Evolutionary conservation across 2,329 filamentous ascomycete genomes (phyloP).

Genomic region (Diaporthe sp.): DNA sequence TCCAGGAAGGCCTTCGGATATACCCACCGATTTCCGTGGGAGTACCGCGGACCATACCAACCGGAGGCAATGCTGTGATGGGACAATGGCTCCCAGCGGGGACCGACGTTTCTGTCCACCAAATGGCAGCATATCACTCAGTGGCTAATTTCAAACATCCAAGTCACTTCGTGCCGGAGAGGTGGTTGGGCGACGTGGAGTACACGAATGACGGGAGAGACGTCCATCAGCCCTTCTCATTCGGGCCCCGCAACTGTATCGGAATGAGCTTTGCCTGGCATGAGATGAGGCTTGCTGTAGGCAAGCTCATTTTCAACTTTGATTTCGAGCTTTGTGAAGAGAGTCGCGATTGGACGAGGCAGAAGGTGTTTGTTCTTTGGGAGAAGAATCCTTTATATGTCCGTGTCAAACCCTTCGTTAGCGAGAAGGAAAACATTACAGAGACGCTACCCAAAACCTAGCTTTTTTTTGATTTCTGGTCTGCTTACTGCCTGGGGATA

Average conservation of each 20-base stretch:
- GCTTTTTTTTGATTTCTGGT: not conserved
- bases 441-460: not conserved
- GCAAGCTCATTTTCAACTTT: slow-evolving; percentile 9
- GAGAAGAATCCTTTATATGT: slow-evolving; percentile 2
- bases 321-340: slow-evolving; percentile 25
- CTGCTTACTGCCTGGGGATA: not conserved
- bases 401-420: slow-evolving; percentile 1
- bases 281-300: slow-evolving; percentile 28
- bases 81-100: slow-evolving; percentile 50
- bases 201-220: slow-evolving; percentile 4
- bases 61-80: slow-evolving; percentile 50
- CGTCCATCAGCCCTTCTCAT: slow-evolving; percentile 21
- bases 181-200: slow-evolving; percentile 16
- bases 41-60: slow-evolving; percentile 46
- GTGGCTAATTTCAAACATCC: slow-evolving; percentile 12
- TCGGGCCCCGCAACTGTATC: slow-evolving; percentile 23
- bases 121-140: slow-evolving; percentile 60
- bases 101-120: slow-evolving; percentile 58
- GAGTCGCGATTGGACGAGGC: slow-evolving; percentile 3
- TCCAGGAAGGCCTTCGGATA: slow-evolving; percentile 51
- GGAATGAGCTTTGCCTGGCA: slow-evolving; percentile 17
- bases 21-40: slow-evolving; percentile 51
- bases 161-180: slow-evolving; percentile 3
- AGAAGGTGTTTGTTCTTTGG: slow-evolving; percentile 17
- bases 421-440: not conserved